These are phyloP conservation scores for Circinella umbellata DNA, from an alignment of 371 early-diverging fungal species.

Conservation along the genomic window DNA sequence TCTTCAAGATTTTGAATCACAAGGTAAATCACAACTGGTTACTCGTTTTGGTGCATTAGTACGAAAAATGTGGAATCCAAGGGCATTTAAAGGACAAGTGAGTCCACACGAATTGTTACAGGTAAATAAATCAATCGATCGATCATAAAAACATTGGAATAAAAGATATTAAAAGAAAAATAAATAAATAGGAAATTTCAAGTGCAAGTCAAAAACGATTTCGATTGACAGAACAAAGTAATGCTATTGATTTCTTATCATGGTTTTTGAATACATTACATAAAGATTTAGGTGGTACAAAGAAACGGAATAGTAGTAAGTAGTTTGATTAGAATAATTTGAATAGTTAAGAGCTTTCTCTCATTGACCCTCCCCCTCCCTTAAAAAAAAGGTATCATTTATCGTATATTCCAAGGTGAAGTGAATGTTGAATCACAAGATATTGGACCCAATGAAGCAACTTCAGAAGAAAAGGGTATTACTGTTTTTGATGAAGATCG, in stretches of 20 bases:
- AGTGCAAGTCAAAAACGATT: slow-evolving; percentile 86
- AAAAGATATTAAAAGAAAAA: no score
- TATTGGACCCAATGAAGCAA: slow-evolving; percentile 38
- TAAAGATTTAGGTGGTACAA: slow-evolving; percentile 81
- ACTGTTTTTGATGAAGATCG: slow-evolving; percentile 48
- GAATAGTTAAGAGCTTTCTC: no score
- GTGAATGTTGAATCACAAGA: slow-evolving; percentile 74
- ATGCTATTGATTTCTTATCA: slow-evolving; percentile 89
- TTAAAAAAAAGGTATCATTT: slow-evolving; percentile 70
- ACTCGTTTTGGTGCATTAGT: slow-evolving; percentile 81
- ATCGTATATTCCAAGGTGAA: slow-evolving; percentile 86
- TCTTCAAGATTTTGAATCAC: slow-evolving; percentile 62
- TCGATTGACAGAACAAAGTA: slow-evolving; percentile 80
- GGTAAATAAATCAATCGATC: slow-evolving; percentile 36
- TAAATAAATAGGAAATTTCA: slow-evolving; percentile 71
- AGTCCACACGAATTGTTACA: slow-evolving; percentile 96
- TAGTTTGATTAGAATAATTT: no score
- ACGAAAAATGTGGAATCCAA: slow-evolving; percentile 94
- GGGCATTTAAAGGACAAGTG: slow-evolving; percentile 94
- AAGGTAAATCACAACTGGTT: slow-evolving; percentile 64
- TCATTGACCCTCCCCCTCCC: no score
- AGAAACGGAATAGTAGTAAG: slow-evolving; percentile 74
- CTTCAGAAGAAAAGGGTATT: slow-evolving; percentile 34
- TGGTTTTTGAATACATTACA: slow-evolving; percentile 96
- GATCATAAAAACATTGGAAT: no score